A percentile compares a stretch with the other conserved stretches of the same genome.
Evolutionary conservation across 345 rosid species (phyloP).

Genomic region (Hirschfeldia incana): DNA sequence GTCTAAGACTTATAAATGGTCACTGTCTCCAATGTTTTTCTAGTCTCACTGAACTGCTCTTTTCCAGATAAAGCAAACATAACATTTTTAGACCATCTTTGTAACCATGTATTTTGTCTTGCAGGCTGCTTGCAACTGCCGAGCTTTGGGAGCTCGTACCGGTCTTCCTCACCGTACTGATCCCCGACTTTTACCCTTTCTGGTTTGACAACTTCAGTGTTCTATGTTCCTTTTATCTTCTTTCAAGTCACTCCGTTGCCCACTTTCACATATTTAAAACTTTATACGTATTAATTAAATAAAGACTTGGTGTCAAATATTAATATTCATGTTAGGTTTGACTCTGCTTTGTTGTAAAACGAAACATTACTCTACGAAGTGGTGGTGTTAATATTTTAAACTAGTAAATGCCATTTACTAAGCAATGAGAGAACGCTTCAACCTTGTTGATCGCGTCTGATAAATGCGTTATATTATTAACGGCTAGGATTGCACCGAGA

Average conservation of each 20-base stretch:
- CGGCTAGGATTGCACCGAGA: constrained; percentile 1
- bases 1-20: not conserved
- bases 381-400: not conserved
- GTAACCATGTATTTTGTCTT: constrained; percentile 10
- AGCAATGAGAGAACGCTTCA: constrained; percentile 19
- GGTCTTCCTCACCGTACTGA: constrained; percentile 66
- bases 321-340: constrained; percentile 21
- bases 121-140: constrained; percentile 81
- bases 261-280: constrained; percentile 24
- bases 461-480: constrained; percentile 3
- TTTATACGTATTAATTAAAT: constrained; percentile 4
- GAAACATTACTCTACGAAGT: not conserved
- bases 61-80: not conserved
- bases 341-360: not conserved
- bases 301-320: constrained; percentile 9
- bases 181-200: constrained; percentile 53
- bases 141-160: constrained; percentile 78
- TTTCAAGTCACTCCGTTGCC: constrained; percentile 12
- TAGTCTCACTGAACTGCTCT: not conserved
- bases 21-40: not conserved
- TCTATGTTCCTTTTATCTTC: constrained; percentile 11
- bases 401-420: not conserved
- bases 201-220: constrained; percentile 30
- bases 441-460: constrained; percentile 13
- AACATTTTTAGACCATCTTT: not conserved